These are phyloP conservation scores for Colletotrichum navitas DNA, from an alignment of 2,329 filamentous ascomycete species.

Conservation along the genomic window DNA sequence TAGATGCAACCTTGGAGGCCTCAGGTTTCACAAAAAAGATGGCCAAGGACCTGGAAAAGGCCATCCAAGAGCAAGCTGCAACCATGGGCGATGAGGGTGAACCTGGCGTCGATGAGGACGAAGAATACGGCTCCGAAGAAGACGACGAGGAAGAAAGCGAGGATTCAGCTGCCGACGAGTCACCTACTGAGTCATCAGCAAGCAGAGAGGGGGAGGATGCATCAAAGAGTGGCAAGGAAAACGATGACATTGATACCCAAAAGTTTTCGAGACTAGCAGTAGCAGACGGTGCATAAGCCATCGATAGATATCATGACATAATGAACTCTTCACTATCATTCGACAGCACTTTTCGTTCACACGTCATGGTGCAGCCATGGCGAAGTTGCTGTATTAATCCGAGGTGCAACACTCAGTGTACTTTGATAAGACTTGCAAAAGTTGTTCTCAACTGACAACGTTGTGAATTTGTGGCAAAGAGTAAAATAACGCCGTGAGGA, in stretches of 20 bases:
- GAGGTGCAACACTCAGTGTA: not conserved
- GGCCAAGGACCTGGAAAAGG: slow-evolving; percentile 91
- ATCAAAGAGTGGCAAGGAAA: slow-evolving; percentile 43
- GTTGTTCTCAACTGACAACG: not conserved
- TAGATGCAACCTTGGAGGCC: slow-evolving; percentile 91
- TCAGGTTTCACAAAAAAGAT: slow-evolving; percentile 98
- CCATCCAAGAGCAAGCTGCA: slow-evolving; percentile 83
- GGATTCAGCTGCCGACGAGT: slow-evolving; percentile 47
- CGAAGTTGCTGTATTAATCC: too few relatives aligned
- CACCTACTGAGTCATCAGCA: slow-evolving; percentile 40
- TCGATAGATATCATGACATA: not conserved
- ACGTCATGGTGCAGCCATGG: not conserved
- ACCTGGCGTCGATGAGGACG: slow-evolving; percentile 52
- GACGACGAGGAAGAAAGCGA: slow-evolving; percentile 46
- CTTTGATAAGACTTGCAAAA: not conserved
- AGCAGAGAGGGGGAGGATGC: slow-evolving; percentile 41
- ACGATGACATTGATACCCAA: slow-evolving; percentile 44
- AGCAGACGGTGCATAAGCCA: slow-evolving; percentile 28
- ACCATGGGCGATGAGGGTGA: slow-evolving; percentile 54
- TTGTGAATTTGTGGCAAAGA: slow-evolving; percentile 29
- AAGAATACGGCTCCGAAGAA: slow-evolving; percentile 46
- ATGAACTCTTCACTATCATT: not conserved
- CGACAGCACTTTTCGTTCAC: too few relatives aligned
- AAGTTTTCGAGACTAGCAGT: slow-evolving; percentile 40
- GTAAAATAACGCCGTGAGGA: slow-evolving; percentile 27